These are phyloP conservation scores for Colletotrichum orchidophilum DNA, from an alignment of 2,329 filamentous ascomycete genomes.

Conservation along the genomic window DNA sequence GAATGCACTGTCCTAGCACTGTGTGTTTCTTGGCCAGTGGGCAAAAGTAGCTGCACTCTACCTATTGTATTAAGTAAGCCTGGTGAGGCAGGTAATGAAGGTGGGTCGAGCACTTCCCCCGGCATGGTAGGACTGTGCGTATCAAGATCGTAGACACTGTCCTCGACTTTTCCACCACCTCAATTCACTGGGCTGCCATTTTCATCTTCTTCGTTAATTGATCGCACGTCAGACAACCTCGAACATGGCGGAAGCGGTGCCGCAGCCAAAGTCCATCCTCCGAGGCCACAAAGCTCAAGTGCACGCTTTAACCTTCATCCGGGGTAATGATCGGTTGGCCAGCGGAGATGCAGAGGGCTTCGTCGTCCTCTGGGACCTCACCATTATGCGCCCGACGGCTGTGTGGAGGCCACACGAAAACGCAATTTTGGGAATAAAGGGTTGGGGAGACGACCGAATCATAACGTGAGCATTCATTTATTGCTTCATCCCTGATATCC, in stretches of 20 bases:
- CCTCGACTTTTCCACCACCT: neutral
- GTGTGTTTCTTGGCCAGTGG: neutral
- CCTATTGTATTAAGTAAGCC: neutral
- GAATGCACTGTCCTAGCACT: neutral
- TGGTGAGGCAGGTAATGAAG: neutral
- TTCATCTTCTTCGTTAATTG: neutral
- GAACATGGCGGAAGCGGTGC: slow-evolving; percentile 39
- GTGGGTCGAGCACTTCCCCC: neutral
- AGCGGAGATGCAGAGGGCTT: slow-evolving; percentile 93
- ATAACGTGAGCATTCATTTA: slow-evolving; percentile 74
- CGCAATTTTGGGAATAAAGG: slow-evolving; percentile 77
- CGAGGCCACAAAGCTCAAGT: slow-evolving; percentile 86
- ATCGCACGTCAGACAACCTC: neutral
- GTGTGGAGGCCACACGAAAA: slow-evolving; percentile 89
- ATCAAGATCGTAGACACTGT: neutral
- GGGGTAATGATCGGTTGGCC: slow-evolving; percentile 77
- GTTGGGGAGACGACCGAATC: slow-evolving; percentile 77
- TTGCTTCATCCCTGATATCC: neutral
- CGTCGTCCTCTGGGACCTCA: slow-evolving; percentile 85
- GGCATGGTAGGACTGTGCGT: neutral
- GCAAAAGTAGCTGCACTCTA: neutral
- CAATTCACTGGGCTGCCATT: neutral
- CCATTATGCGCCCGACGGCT: slow-evolving; percentile 80
- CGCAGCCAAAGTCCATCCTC: slow-evolving; percentile 71
- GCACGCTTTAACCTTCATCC: slow-evolving; percentile 79